Evolutionary conservation across 192 early-diverging fungal species (phyloP).

Genomic region (Jimgerdemannia flammicorona): DNA sequence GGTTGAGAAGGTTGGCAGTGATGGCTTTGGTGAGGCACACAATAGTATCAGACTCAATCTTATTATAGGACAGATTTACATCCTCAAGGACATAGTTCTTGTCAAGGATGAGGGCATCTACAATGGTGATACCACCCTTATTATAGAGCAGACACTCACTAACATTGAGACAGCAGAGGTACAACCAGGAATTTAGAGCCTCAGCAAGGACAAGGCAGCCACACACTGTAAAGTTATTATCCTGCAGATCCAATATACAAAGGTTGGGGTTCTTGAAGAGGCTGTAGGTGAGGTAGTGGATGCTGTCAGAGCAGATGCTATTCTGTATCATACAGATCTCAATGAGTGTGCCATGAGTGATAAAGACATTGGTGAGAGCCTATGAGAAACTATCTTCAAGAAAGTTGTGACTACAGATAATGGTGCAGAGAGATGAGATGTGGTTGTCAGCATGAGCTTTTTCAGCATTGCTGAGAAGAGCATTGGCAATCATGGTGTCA

Average conservation of each 20-base stretch:
- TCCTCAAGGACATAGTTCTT: slow-evolving; percentile 50
- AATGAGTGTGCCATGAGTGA: slow-evolving; percentile 66
- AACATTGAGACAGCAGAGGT: slow-evolving; percentile 76
- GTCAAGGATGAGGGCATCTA: slow-evolving; percentile 59
- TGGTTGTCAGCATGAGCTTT: slow-evolving; percentile 61
- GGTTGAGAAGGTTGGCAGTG: slow-evolving; percentile 53
- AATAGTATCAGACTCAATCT: slow-evolving; percentile 76
- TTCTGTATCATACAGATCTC: slow-evolving; percentile 95
- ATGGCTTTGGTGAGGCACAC: slow-evolving; percentile 63
- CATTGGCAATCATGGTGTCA: slow-evolving; percentile 79
- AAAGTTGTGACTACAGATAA: slow-evolving; percentile 91
- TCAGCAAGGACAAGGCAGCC: slow-evolving; percentile 78
- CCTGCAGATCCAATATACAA: slow-evolving; percentile 85
- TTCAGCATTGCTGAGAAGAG: slow-evolving; percentile 72
- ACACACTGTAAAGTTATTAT: slow-evolving; percentile 91
- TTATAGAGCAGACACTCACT: slow-evolving; percentile 86
- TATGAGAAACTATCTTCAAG: slow-evolving; percentile 80
- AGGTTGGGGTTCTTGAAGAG: slow-evolving; percentile 65
- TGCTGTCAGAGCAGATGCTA: slow-evolving; percentile 95
- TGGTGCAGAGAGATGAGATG: slow-evolving; percentile 65
- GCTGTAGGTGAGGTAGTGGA: slow-evolving; percentile 65
- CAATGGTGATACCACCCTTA: slow-evolving; percentile 65
- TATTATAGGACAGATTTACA: slow-evolving; percentile 82
- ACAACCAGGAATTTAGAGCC: slow-evolving; percentile 73
- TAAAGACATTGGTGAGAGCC: slow-evolving; percentile 78